Conservation (phyloP, 495 filamentous ascomycete species). For the Pseudoneurospora amorphoporcata region DNA sequence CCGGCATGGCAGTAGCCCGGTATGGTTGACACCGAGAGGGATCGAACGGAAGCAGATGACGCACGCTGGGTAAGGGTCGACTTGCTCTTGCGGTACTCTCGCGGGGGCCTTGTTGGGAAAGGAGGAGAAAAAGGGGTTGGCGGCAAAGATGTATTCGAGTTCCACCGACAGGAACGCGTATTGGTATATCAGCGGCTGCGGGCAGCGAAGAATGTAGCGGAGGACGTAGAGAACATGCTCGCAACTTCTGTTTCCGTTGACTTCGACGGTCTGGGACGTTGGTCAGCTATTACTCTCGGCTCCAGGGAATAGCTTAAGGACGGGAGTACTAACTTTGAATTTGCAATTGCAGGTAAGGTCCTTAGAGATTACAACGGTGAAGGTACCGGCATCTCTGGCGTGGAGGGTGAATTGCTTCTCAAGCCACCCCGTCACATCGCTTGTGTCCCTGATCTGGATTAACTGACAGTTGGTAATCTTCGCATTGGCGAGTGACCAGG, state of each 20-base stretch:
- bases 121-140: not conserved
- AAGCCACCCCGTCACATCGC: not conserved
- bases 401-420: not conserved
- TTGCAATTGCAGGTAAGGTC: not conserved
- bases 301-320: not conserved
- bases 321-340: not conserved
- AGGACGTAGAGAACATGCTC: not conserved
- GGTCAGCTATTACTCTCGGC: not conserved
- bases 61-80: not conserved
- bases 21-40: too few species aligned
- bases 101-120: not conserved
- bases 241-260: not conserved
- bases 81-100: not conserved
- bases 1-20: not conserved
- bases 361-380: not conserved
- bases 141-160: not conserved
- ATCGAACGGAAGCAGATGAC: not conserved
- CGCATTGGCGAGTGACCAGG: not conserved
- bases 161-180: not conserved
- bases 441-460: not conserved
- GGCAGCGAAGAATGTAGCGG: not conserved
- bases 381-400: not conserved
- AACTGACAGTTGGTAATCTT: not conserved
- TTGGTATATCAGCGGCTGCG: not conserved
- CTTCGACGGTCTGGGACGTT: not conserved